Evolutionary conservation across 768 basidiomycete species (phyloP), one percentile per base, ranked within the genome.

Genomic region (Trametes coccinea): DNA sequence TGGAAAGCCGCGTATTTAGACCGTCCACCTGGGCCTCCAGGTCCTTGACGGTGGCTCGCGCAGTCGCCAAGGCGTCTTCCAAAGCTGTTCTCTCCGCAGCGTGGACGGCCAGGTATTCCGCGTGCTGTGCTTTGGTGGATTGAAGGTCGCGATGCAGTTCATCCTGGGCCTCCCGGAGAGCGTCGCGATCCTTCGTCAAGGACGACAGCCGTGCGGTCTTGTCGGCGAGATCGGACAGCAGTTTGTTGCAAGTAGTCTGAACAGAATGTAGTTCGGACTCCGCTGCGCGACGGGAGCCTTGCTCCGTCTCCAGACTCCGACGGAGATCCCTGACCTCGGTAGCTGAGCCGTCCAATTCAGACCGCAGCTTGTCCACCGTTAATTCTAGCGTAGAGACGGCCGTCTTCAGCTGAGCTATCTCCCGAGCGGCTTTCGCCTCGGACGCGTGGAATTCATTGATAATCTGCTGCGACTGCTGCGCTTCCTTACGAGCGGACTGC

Each of bases 171-270:
- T 48, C 55, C 41, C 56, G 52, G 14, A 46, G 41, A 29, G 14
- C 14, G 13, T 44, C 39, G 40, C 66, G 62, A 27, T 66, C 59
- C 29, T 70, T 61, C 44, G 66, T 61, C 57, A 61, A 34, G 29
- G 70, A 67, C 37, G 65, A 67, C 34, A 75, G 62, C 60, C 66
- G 72, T 34, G 59, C 46, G 63, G 68, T 69, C 60, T 72, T 72
- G 54, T 69, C 70, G 13, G 65, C 61, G 49, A 76, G 53, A 53
- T 63, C 62, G 57, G 62, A 48, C 14, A 59, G 31, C n/a, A 63
- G 53, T n/a, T 31, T 39, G 52, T 59, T 57, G 27, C 43, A 47
- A 39, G 46, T 37, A 17, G 44, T 40, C 53, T 44, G 41, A 49
- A 41, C 46, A 14, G 57, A 44, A 33, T 46, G 46, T 41, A 55